phyloP scores from a whole-genome alignment of 2,329 filamentous ascomycete genomes.

The Aureobasidium sp. region DNA sequence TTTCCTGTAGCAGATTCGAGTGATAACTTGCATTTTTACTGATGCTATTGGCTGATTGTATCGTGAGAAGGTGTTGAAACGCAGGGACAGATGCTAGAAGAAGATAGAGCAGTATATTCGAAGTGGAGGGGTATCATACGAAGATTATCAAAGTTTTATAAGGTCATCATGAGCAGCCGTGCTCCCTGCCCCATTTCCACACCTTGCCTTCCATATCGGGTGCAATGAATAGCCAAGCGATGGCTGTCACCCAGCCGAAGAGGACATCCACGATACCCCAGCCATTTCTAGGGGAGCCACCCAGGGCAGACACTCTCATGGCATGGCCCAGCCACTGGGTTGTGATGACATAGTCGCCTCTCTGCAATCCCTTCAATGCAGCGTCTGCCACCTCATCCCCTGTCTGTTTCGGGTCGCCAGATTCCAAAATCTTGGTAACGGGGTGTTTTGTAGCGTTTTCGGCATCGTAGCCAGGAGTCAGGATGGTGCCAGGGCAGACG shows the following conservation, averaged over 20 bases:
- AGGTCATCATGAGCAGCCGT: constrained; percentile 30
- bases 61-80: no score
- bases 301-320: constrained; percentile 55
- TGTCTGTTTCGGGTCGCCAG: constrained; percentile 69
- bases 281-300: constrained; percentile 46
- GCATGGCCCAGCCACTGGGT: constrained; percentile 63
- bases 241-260: constrained; percentile 43
- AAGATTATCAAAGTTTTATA: background rate
- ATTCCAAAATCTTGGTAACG: constrained; percentile 71
- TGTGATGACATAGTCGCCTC: constrained; percentile 69
- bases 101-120: background rate
- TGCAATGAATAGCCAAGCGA: constrained; percentile 49
- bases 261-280: constrained; percentile 45
- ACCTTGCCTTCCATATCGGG: constrained; percentile 51
- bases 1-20: background rate
- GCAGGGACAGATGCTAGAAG: no score
- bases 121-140: background rate
- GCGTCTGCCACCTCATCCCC: constrained; percentile 67
- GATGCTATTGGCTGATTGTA: no score
- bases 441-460: constrained; percentile 75
- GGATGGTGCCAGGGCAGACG: constrained; percentile 77
- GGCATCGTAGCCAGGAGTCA: constrained; percentile 61
- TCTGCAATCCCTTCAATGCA: constrained; percentile 67
- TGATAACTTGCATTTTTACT: background rate
- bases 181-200: constrained; percentile 49